Evolutionary conservation across 768 basidiomycete genomes (phyloP).

Genomic region (Tricholoma hemisulphureum): DNA sequence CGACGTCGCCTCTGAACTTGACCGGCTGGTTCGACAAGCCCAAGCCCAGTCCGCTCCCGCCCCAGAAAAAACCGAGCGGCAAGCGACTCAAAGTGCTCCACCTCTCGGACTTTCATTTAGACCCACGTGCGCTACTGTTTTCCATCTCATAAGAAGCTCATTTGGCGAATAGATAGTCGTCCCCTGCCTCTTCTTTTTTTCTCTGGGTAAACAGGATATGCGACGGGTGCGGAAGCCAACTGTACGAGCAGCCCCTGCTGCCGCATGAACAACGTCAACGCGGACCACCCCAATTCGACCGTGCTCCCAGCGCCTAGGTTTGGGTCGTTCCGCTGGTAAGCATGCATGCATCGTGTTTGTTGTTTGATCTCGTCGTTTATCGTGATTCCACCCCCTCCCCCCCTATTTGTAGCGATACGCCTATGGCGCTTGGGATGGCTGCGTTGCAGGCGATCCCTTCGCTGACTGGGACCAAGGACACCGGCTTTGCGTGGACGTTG

Average conservation of each 20-base stretch:
- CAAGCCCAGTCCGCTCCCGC: constrained; percentile 67
- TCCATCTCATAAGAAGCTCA: no score
- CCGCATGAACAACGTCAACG: constrained; percentile 51
- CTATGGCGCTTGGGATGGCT: constrained; percentile 56
- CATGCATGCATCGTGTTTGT: background rate
- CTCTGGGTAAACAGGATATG: constrained; percentile 67
- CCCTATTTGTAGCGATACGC: constrained; percentile 69
- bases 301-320: constrained; percentile 65
- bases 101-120: constrained; percentile 75
- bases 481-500: constrained; percentile 62
- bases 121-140: constrained; percentile 50
- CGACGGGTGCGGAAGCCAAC: constrained; percentile 69
- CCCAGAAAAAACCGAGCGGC: constrained; percentile 57
- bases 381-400: no score
- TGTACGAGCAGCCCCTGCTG: constrained; percentile 68
- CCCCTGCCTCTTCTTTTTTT: no score
- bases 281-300: constrained; percentile 46
- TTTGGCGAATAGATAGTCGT: no score
- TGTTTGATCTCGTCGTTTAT: no score
- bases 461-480: constrained; percentile 56
- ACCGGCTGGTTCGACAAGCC: constrained; percentile 75
- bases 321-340: constrained; percentile 61
- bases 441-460: constrained; percentile 67
- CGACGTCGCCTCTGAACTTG: constrained; percentile 58
- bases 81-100: constrained; percentile 70